Conservation (phyloP, 805 yeast genomes). For the Ogataea salicorniae region DNA sequence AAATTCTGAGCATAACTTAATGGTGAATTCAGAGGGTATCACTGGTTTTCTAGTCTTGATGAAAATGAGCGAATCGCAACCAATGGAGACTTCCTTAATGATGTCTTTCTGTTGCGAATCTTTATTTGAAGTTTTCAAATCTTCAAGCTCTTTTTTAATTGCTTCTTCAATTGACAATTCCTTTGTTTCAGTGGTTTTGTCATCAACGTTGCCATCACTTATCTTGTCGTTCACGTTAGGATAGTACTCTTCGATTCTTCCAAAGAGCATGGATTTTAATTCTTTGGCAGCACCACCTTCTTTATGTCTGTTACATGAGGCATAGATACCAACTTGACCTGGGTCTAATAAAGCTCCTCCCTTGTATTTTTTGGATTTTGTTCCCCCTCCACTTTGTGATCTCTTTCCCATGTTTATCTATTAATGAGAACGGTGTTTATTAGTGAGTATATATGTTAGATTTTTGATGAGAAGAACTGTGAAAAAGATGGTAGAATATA, state of each 20-base stretch:
- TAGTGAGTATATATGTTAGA: not conserved
- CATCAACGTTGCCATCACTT: slow-evolving; percentile 19
- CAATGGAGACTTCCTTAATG: slow-evolving; percentile 56
- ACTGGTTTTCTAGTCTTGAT: slow-evolving; percentile 76
- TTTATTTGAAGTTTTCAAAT: slow-evolving; percentile 40
- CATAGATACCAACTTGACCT: slow-evolving; percentile 80
- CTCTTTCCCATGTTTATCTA: slow-evolving; percentile 24
- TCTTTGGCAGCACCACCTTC: slow-evolving; percentile 79
- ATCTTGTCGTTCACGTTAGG: slow-evolving; percentile 22
- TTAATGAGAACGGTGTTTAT: not conserved
- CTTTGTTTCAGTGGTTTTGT: slow-evolving; percentile 32
- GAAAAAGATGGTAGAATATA: too few relatives aligned
- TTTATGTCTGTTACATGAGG: slow-evolving; percentile 78
- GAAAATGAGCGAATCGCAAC: slow-evolving; percentile 81
- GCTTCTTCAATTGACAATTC: slow-evolving; percentile 69
- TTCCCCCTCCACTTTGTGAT: slow-evolving; percentile 13
- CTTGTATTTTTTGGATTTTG: slow-evolving; percentile 36
- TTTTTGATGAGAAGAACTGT: not conserved
- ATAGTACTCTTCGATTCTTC: slow-evolving; percentile 43
- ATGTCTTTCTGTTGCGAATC: slow-evolving; percentile 40
- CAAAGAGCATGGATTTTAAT: slow-evolving; percentile 52
- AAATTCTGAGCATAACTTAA: slow-evolving; percentile 57
- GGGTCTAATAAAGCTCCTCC: slow-evolving; percentile 63
- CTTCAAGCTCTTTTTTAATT: slow-evolving; percentile 65
- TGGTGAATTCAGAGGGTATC: slow-evolving; percentile 69